Evolutionary conservation across 768 basidiomycete genomes (phyloP), one percentile per base, ranked within the genome.

Genomic region (Mycena indigotica): DNA sequence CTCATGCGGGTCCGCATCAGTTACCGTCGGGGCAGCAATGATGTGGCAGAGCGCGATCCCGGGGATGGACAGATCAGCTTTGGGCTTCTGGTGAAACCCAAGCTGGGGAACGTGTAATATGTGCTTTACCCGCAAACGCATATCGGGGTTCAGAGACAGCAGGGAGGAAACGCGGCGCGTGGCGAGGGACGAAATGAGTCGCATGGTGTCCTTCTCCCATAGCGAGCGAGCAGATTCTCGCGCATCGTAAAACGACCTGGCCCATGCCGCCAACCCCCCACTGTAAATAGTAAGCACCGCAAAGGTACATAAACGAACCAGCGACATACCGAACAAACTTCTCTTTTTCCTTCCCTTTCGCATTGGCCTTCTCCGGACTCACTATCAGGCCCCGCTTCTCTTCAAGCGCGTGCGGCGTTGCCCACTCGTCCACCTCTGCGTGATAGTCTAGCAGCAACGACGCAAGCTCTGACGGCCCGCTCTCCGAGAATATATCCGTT

Each of bases 221-320:
- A 87, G 70, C 2, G 73, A 60, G 46, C 81, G 74, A 28, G 77
- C 74, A 4, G 81, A 84, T 26, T 75, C 74, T 4, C 72, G 66
- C 24, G 75, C 77, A 21, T 78, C 72, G 39, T 79, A 77, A 28
- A 77, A 65, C 12, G 75, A 71, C 3, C 76, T 75, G 1, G 82
- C 77, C 5, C 76, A 78, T 28, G 80, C 80, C 0, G 85, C 85
- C 3, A 86, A 63, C 1, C 86, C 85, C 32, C 80, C 80, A n/a
- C 86, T 87, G 53, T n/a, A 52, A 5, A 44, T 30, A 29, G 3
- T 41, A 5, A 28, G 52, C 0, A 28, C 28, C 48, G 19, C 56
- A 10, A 24, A 5, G 21, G 25, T 23, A 23, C 15, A 5, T 24
- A 8, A 28, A 48, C 24, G 25, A n/a, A n/a, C n/a, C n/a, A n/a